Evolutionary conservation across 768 basidiomycete species (phyloP), one percentile per base, ranked within the genome.

Genomic region (Boletus pseudopeckii): DNA sequence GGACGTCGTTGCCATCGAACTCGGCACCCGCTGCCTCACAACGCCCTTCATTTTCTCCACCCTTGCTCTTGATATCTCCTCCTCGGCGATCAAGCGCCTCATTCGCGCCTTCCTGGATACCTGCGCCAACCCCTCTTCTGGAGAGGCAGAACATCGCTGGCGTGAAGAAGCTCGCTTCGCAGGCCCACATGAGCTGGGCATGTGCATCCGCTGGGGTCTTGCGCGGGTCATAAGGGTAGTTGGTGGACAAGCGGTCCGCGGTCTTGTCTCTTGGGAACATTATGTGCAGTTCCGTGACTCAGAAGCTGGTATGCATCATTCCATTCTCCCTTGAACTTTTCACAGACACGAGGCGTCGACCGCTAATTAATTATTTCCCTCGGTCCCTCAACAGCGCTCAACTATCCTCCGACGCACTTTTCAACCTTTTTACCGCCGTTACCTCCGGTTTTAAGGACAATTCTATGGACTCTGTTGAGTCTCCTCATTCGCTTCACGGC

Each of bases 1-100:
- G n/a, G 78, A 80, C 40, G 82, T 83, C 54, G 73, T 91, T 52
- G 79, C 82, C 44, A 77, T 81, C 49, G 88, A 90, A 71, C 81
- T 93, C 51, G 79, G 78, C 57, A 77, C 81, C 50, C 78, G 89
- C 62, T 89, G 85, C 62, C 79, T 97, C 55, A 86, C 87, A 20
- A 92, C 91, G 4, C 94, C 95, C 20, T 87, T 97, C 72, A 85
- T 98, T 57, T 96, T 98, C 75, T 91, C 90, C 36, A 84, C 82
- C 28, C 82, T 88, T 60, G 93, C 93, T 15, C 83, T 98, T 55
- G 94, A 97, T 63, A 77, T 95, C 39, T 88, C 84, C 40, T 74
- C 84, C 7, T 74, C 83, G n/a, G 81, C 84, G 33, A 83, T 92
- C 62, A 85, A 81, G 62, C 76, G 86, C 46, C 80, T 98, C 50